Conservation (phyloP, 2,329 filamentous ascomycete species). For the Bipolaris cookei region DNA sequence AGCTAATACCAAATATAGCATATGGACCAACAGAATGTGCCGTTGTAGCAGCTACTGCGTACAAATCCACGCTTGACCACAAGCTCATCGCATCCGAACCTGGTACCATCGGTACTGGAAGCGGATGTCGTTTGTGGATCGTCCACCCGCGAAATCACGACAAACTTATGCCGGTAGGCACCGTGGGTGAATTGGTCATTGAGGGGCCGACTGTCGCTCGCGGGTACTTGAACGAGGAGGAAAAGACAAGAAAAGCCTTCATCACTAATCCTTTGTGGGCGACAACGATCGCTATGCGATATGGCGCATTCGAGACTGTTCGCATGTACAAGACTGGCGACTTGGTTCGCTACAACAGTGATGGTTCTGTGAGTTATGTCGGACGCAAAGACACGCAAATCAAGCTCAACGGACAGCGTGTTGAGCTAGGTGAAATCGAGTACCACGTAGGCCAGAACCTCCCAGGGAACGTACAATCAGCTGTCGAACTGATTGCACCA, state of each 20-base stretch:
- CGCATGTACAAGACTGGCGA: conserved; percentile 35
- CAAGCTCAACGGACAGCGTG: conserved; percentile 40
- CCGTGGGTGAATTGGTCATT: conserved; percentile 41
- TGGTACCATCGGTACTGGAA: conserved; percentile 40
- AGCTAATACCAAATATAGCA: conserved; percentile 20
- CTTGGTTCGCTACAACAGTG: conserved; percentile 28
- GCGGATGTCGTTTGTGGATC: conserved; percentile 48
- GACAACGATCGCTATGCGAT: conserved; percentile 8
- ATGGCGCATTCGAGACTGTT: conserved; percentile 21
- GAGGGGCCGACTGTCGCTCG: conserved; percentile 58
- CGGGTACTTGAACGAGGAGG: conserved; percentile 32
- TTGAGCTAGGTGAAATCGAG: conserved; percentile 41
- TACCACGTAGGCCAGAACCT: conserved; percentile 44
- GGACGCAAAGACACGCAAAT: conserved; percentile 41
- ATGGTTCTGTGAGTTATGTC: conserved; percentile 38
- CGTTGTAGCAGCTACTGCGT: conserved; percentile 33
- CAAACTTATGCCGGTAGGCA: conserved; percentile 41
- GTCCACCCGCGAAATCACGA: conserved; percentile 50
- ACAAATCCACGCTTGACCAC: conserved; percentile 34
- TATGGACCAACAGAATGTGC: conserved; percentile 46
- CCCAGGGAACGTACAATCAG: conserved; percentile 40
- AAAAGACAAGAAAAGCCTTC: conserved; percentile 38
- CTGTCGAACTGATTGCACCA: conserved; percentile 43
- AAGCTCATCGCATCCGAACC: conserved; percentile 36
- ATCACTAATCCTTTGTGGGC: conserved; percentile 39